Percentiles rank a stretch among this genome's conserved stretches.
These are phyloP conservation scores for Pseudogymnoascus sp. DNA, from an alignment of 2,329 filamentous ascomycete species.

Conservation along the genomic window DNA sequence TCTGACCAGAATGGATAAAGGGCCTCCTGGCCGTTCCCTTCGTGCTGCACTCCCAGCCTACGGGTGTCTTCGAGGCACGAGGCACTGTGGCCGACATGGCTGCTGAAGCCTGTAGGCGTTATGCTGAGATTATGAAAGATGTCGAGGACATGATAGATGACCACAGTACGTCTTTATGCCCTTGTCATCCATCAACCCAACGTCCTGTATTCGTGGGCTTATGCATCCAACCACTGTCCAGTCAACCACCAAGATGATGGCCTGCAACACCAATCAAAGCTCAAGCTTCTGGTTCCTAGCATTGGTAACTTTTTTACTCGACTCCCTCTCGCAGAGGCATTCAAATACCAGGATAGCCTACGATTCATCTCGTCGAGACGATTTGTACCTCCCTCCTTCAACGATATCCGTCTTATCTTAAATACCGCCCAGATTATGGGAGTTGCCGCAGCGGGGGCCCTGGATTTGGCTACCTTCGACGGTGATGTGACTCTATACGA, in stretches of 20 bases:
- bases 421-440: slow-evolving; percentile 95
- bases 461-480: slow-evolving; percentile 90
- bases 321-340: slow-evolving; percentile 78
- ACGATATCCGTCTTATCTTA: slow-evolving; percentile 84
- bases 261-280: slow-evolving; percentile 69
- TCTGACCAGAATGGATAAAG: slow-evolving; percentile 80
- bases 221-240: slow-evolving; percentile 28
- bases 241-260: slow-evolving; percentile 62
- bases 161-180: slow-evolving; percentile 55
- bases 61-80: slow-evolving; percentile 68
- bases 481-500: slow-evolving; percentile 96
- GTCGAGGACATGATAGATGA: slow-evolving; percentile 88
- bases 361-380: slow-evolving; percentile 83
- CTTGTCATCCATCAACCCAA: slow-evolving; percentile 6
- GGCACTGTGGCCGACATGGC: slow-evolving; percentile 64
- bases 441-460: slow-evolving; percentile 62
- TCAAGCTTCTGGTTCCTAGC: slow-evolving; percentile 83
- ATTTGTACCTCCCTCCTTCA: slow-evolving; percentile 94
- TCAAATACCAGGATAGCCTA: slow-evolving; percentile 78
- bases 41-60: slow-evolving; percentile 91
- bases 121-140: slow-evolving; percentile 91
- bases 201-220: not conserved
- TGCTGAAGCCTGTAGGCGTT: slow-evolving; percentile 73
- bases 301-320: slow-evolving; percentile 92
- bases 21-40: slow-evolving; percentile 89